Evolutionary conservation across 805 yeast species (phyloP).

Genomic region (Kodamaea jinghongensis): DNA sequence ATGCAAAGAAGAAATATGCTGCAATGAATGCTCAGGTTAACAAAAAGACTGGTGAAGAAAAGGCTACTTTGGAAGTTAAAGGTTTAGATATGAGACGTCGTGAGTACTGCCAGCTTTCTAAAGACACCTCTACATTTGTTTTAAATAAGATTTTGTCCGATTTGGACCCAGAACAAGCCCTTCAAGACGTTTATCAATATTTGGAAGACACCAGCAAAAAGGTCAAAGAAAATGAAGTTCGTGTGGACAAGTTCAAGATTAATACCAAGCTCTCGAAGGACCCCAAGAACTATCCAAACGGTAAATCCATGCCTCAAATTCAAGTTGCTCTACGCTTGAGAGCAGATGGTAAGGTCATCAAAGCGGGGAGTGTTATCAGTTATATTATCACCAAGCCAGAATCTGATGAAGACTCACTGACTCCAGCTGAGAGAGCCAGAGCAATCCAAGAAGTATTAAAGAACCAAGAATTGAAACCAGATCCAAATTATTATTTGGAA

Average conservation of each 20-base stretch:
- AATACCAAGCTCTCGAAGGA: slow-evolving; percentile 89
- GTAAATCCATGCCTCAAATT: slow-evolving; percentile 74
- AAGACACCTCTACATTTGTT: slow-evolving; percentile 77
- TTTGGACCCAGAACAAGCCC: slow-evolving; percentile 71
- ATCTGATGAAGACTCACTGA: slow-evolving; percentile 30
- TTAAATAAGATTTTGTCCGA: slow-evolving; percentile 70
- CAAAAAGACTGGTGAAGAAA: slow-evolving; percentile 51
- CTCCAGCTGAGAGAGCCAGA: slow-evolving; percentile 79
- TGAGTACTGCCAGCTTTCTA: slow-evolving; percentile 91
- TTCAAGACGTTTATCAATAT: slow-evolving; percentile 68
- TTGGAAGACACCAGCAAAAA: slow-evolving; percentile 58
- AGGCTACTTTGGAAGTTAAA: slow-evolving; percentile 73
- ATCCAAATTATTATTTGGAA: slow-evolving; percentile 74
- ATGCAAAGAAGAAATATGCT: slow-evolving; percentile 97
- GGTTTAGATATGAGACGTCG: slow-evolving; percentile 97
- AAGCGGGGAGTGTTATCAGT: slow-evolving; percentile 87
- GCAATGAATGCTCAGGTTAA: slow-evolving; percentile 66
- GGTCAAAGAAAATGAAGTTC: slow-evolving; percentile 57
- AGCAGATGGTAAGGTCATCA: slow-evolving; percentile 79
- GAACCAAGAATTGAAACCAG: slow-evolving; percentile 58
- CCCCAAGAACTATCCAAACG: slow-evolving; percentile 79
- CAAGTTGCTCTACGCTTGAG: slow-evolving; percentile 84
- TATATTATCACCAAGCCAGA: slow-evolving; percentile 62
- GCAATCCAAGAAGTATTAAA: slow-evolving; percentile 70
- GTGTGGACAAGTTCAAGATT: slow-evolving; percentile 70